Evolutionary conservation across 345 rosid species (phyloP), one percentile per base, ranked within the genome.

Genomic region (Eucalyptus polyanthemos): DNA sequence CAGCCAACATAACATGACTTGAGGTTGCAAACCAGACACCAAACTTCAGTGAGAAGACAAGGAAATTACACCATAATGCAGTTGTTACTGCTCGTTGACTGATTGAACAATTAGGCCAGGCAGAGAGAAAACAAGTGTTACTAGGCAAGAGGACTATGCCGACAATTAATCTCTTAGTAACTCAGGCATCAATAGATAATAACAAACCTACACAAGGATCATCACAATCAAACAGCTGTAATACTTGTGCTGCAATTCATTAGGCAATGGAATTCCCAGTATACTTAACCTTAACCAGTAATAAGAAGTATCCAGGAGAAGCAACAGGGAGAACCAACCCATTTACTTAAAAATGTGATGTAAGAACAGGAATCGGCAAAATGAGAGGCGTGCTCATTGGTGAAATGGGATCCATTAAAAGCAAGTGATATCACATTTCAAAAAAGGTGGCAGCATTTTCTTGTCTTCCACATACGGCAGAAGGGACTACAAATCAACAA

Each of bases 61-160:
- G 98, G 92, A 98, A 95, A 92, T 98, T 98, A 92, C 99, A 95
- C 96, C 99, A 98, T 50, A 98, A 91, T 88, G 99, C 99, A 92
- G 97, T 98, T 50, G 94, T 98, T 83, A 98, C 99, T 50, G 99
- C 99, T 91, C 99, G 91, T 89, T 98, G 99, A 93, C 99, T 98
- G 93, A 86, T 76, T 76, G 24, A 40, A 21, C 47, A 40, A 76
- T 76, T 76, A 40, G 85, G 29, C 85, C 85, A 22, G 9, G 85
- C 85, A 40, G 85, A 76, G 29, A 86, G 65, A 86, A 93, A 93
- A 50, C 81, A 51, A 50, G 37, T 88, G 65, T 88, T 86, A 90
- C 51, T 81, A 34, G 90, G 58, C n/a, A 86, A 51, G 65, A 86
- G 40, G 9, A 86, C 44, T 51, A 50, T 50, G 56, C 87, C 10